Evolutionary conservation across 108 stramenopile species (phyloP).

Genomic region (Skeletonema marinoi): DNA sequence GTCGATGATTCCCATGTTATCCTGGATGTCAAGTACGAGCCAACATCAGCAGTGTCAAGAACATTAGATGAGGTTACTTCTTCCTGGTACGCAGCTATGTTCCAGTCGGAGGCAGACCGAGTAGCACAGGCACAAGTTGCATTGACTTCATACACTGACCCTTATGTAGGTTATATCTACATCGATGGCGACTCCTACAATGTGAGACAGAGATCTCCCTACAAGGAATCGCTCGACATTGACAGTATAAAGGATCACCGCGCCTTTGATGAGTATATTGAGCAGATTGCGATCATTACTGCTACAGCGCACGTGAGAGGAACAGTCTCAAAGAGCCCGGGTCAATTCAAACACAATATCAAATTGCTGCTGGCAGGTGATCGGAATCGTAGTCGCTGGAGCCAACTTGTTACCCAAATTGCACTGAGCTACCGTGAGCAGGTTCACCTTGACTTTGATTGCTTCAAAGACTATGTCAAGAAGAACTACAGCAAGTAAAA

Average conservation of each 20-base stretch:
- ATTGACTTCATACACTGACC: constrained; percentile 67
- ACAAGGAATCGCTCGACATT: constrained; percentile 53
- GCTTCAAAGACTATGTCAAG: constrained; percentile 58
- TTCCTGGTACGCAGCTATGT: constrained; percentile 63
- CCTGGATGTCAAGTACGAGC: constrained; percentile 69
- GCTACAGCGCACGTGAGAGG: constrained; percentile 71
- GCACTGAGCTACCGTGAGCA: constrained; percentile 58
- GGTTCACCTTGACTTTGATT: constrained; percentile 63
- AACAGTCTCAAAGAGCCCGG: constrained; percentile 59
- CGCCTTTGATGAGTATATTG: constrained; percentile 52
- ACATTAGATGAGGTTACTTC: constrained; percentile 29
- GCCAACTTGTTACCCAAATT: constrained; percentile 47
- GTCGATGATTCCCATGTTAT: constrained; percentile 37
- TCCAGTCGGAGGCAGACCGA: constrained; percentile 55
- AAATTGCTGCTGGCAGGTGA: constrained; percentile 43
- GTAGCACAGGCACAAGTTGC: constrained; percentile 56
- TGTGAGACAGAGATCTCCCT: constrained; percentile 66
- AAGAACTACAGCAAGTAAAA: not conserved
- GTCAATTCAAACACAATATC: constrained; percentile 70
- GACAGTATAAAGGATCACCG: constrained; percentile 22
- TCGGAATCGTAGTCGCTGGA: constrained; percentile 49
- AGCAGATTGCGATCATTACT: constrained; percentile 56
- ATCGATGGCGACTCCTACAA: constrained; percentile 43
- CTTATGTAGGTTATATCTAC: constrained; percentile 57
- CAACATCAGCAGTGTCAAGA: constrained; percentile 40